Conservation (phyloP, 768 basidiomycete species). For the Porphyrellus cyaneotinctus region DNA sequence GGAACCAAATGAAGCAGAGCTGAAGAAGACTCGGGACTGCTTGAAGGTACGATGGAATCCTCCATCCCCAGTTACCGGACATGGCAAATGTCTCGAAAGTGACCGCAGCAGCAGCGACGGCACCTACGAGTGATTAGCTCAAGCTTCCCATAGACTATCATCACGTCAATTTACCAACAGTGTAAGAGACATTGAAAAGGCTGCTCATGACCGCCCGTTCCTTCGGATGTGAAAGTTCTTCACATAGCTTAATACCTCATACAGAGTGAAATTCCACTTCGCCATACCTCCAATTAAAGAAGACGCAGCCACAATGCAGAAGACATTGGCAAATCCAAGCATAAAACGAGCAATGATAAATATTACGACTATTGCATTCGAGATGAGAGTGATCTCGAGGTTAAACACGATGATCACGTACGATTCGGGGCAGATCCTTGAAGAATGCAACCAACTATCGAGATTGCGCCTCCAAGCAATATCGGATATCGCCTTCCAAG, state of each 20-base stretch:
- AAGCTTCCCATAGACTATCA: not conserved
- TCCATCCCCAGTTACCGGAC: conserved; percentile 22
- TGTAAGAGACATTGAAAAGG: not conserved
- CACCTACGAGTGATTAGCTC: not conserved
- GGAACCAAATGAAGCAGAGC: conserved; percentile 46
- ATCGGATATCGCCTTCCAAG: conserved; percentile 7
- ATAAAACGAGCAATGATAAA: conserved; percentile 19
- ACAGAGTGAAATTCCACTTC: not conserved
- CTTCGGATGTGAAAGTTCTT: conserved; percentile 13
- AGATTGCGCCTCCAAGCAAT: conserved; percentile 1
- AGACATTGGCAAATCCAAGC: conserved; percentile 9
- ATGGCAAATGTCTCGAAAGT: conserved; percentile 66
- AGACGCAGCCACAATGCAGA: conserved; percentile 16
- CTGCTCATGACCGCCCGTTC: conserved; percentile 2
- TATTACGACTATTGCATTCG: conserved; percentile 5
- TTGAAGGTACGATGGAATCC: conserved; percentile 42
- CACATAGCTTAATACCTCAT: not conserved
- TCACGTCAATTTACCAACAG: not conserved
- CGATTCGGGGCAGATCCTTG: conserved; percentile 11
- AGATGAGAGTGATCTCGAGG: not conserved
- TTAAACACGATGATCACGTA: not conserved
- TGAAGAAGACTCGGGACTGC: conserved; percentile 50
- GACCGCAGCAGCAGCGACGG: conserved; percentile 39
- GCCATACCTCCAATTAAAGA: conserved; percentile 18
- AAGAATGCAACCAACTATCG: conserved; percentile 2